Percentiles rank a stretch among this genome's conserved stretches.
These are phyloP conservation scores for Sherardia arvensis DNA, from an alignment of 257 asterid genomes.

Conservation along the genomic window DNA sequence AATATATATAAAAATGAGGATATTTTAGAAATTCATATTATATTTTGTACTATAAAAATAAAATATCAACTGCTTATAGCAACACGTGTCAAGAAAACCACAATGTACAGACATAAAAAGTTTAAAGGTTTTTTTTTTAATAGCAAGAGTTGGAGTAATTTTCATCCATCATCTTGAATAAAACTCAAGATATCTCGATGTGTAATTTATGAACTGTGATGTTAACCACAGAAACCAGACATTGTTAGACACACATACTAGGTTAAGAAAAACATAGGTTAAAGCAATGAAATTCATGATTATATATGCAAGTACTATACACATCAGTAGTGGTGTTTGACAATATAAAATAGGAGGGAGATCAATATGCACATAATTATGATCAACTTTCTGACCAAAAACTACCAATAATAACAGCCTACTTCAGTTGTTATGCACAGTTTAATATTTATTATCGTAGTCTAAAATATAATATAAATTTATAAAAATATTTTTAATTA, in stretches of 20 bases:
- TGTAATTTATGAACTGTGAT: neutral
- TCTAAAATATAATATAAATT: too few relatives aligned
- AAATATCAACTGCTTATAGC: too few relatives aligned
- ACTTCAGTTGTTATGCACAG: too few relatives aligned
- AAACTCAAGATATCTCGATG: neutral
- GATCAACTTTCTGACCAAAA: neutral
- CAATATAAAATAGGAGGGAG: neutral
- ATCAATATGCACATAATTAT: conserved; percentile 1
- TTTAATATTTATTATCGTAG: too few relatives aligned
- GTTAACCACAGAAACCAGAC: neutral
- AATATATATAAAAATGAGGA: too few relatives aligned
- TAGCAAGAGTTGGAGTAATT: conserved; percentile 2
- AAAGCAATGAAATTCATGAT: neutral
- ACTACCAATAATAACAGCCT: too few relatives aligned
- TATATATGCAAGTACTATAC: neutral
- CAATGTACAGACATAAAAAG: neutral
- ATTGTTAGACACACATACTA: neutral
- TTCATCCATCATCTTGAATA: neutral
- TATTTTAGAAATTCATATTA: too few relatives aligned
- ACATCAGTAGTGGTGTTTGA: neutral
- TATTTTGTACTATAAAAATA: too few relatives aligned
- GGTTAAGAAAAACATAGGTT: neutral
- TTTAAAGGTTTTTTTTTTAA: neutral
- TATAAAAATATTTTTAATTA: too few relatives aligned
- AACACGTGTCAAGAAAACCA: too few relatives aligned